Evolutionary conservation across 2,329 filamentous ascomycete species (phyloP).

Genomic region (Penicillium decumbens): DNA sequence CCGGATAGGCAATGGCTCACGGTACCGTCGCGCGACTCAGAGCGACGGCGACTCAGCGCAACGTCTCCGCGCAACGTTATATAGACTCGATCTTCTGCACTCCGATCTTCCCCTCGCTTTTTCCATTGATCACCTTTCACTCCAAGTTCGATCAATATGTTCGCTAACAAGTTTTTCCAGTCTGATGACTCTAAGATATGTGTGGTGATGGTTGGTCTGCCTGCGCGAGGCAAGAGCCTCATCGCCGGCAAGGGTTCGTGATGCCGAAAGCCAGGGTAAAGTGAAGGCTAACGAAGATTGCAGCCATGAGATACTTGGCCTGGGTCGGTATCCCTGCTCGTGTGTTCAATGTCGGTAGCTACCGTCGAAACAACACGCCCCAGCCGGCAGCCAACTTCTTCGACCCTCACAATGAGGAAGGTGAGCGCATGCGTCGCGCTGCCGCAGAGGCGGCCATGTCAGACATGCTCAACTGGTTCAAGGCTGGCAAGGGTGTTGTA

Average conservation of each 20-base stretch:
- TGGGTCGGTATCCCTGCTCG: constrained; percentile 93
- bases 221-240: constrained; percentile 91
- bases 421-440: constrained; percentile 79
- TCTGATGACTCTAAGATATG: constrained; percentile 95
- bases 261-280: neutral
- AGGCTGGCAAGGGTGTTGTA: constrained; percentile 69
- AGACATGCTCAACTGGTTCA: constrained; percentile 95
- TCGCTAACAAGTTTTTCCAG: constrained; percentile 43
- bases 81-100: neutral
- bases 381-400: constrained; percentile 94
- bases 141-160: constrained; percentile 1
- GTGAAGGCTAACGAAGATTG: constrained; percentile 9
- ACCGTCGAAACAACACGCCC: constrained; percentile 82
- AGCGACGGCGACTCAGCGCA: no score
- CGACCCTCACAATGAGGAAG: constrained; percentile 81
- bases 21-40: no score
- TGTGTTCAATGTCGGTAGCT: constrained; percentile 96
- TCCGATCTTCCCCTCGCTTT: neutral
- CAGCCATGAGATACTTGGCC: constrained; percentile 86
- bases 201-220: constrained; percentile 97
- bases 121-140: neutral
- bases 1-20: neutral
- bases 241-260: constrained; percentile 88
- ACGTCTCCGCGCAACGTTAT: neutral
- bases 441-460: constrained; percentile 86